A percentile compares a stretch with the other conserved stretches of the same genome.
These are phyloP conservation scores for Arachnomyces sp. DNA, from an alignment of 2,329 filamentous ascomycete species.

Conservation along the genomic window DNA sequence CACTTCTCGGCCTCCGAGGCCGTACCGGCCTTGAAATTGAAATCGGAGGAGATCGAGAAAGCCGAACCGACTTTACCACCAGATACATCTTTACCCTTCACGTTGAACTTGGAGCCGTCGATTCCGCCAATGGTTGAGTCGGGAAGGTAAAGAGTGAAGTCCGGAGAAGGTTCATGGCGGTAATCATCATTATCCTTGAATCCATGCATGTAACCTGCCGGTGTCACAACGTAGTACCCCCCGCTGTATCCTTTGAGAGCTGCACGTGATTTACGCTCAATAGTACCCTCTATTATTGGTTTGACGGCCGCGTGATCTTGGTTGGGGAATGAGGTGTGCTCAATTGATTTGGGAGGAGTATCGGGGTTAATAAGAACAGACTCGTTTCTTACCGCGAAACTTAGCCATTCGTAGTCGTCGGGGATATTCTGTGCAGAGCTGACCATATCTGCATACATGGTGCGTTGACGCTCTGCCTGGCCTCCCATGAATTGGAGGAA, in stretches of 20 bases:
- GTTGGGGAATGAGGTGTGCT: slow-evolving; percentile 76
- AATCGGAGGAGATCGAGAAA: slow-evolving; percentile 69
- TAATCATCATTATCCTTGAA: slow-evolving; percentile 86
- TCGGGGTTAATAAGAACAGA: slow-evolving; percentile 71
- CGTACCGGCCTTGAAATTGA: slow-evolving; percentile 81
- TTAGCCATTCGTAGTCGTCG: slow-evolving; percentile 83
- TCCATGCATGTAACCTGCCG: slow-evolving; percentile 83
- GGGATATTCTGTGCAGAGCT: slow-evolving; percentile 68
- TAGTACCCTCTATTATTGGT: slow-evolving; percentile 74
- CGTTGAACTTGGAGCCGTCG: slow-evolving; percentile 76
- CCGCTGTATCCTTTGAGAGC: slow-evolving; percentile 70
- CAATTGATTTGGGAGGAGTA: slow-evolving; percentile 63
- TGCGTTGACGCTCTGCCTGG: slow-evolving; percentile 73
- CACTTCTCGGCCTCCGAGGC: slow-evolving; percentile 74
- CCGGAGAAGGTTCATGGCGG: slow-evolving; percentile 53
- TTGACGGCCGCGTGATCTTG: slow-evolving; percentile 73
- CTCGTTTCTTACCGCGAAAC: slow-evolving; percentile 66
- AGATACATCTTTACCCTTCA: slow-evolving; percentile 90
- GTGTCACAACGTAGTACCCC: slow-evolving; percentile 84
- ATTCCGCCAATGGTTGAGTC: slow-evolving; percentile 72
- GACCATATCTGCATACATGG: slow-evolving; percentile 78
- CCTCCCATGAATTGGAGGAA: slow-evolving; percentile 75
- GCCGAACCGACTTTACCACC: slow-evolving; percentile 71
- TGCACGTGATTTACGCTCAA: slow-evolving; percentile 87
- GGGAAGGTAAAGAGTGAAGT: slow-evolving; percentile 84